Evolutionary conservation across 2,329 filamentous ascomycete genomes (phyloP), one percentile per base, ranked within the genome.

Genomic region (Aureobasidium pullulans): DNA sequence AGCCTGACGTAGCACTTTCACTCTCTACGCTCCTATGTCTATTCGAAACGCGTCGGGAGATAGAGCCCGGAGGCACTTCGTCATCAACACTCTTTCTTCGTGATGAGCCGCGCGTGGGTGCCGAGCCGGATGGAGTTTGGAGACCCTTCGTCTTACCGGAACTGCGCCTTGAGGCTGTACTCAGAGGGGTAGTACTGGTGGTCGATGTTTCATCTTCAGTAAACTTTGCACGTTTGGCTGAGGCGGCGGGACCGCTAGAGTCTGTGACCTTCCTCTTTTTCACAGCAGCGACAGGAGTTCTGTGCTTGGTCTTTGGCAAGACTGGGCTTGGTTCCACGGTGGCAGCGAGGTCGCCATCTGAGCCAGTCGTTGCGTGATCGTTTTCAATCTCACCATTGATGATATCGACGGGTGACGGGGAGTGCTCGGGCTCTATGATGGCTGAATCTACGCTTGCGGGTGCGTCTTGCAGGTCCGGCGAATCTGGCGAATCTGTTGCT

Each of bases 251-350:
- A 13, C 43, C 39, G 11, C 1, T 11, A 15, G 28, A 16, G 16
- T 40, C 54, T 5, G 9, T 23, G 43, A 48, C 42, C 32, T 48
- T 48, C 8, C 54, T 48, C 43, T 58, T 58, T n/a, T 28, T 58
- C 1, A 13, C 15, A 9, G 28, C 13, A 23, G 11, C 40, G n/a
- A 16, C 31, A 1, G 50, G 19, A n/a, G 50, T 13, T 8, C 13
- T 42, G 7, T 19, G 37, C 28, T 42, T 31, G 23, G 13, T 10
- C 2, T n/a, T 19, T 6, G 16, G 15, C 3, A 32, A 3, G 13
- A 34, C 10, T 1, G 36, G n/a, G 34, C 8, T 8, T 29, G 49
- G 11, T n/a, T 8, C 16, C 6, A 16, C 3, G 8, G 15, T 5
- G 4, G 36, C 39, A 7, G 34, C 11, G 28, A 4, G 5, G 3